Evolutionary conservation across 495 filamentous ascomycete genomes (phyloP).

Genomic region (Daldinia vernicosa): DNA sequence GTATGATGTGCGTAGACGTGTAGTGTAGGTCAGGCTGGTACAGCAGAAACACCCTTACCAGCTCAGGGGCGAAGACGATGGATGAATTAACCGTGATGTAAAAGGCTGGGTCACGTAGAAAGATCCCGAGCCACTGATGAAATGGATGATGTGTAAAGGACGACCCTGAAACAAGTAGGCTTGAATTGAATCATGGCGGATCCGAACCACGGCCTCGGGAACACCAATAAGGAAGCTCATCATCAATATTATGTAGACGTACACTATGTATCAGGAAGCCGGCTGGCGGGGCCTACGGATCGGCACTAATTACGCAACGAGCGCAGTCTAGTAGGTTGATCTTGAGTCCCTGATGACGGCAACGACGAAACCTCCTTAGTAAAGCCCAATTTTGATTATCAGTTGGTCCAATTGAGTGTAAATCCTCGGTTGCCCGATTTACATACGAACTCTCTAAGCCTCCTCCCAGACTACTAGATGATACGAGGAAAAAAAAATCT

Average conservation of each 20-base stretch:
- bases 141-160: slow-evolving; percentile 35
- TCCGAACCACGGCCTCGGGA: slow-evolving; percentile 13
- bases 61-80: slow-evolving; percentile 4
- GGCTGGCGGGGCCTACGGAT: slow-evolving; percentile 25
- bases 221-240: slow-evolving; percentile 30
- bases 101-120: slow-evolving; percentile 11
- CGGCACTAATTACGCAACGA: slow-evolving; percentile 39
- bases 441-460: slow-evolving; percentile 5
- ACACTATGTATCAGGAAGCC: slow-evolving; percentile 24
- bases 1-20: slow-evolving; percentile 14
- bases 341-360: slow-evolving; percentile 36
- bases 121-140: slow-evolving; percentile 19
- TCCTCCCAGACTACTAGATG: slow-evolving; percentile 3
- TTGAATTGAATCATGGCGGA: slow-evolving; percentile 24
- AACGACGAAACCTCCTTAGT: slow-evolving; percentile 20
- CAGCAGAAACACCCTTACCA: slow-evolving; percentile 3
- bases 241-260: slow-evolving; percentile 19
- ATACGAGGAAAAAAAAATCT: slow-evolving; percentile 10
- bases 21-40: slow-evolving; percentile 14
- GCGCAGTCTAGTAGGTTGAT: slow-evolving; percentile 21
- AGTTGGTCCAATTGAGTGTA: slow-evolving; percentile 5
- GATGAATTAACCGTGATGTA: slow-evolving; percentile 21
- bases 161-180: slow-evolving; percentile 23
- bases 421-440: slow-evolving; percentile 3
- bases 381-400: slow-evolving; percentile 21